phyloP scores from a whole-genome alignment of 208 protist genomes.

The Leishmania mexicana region DNA sequence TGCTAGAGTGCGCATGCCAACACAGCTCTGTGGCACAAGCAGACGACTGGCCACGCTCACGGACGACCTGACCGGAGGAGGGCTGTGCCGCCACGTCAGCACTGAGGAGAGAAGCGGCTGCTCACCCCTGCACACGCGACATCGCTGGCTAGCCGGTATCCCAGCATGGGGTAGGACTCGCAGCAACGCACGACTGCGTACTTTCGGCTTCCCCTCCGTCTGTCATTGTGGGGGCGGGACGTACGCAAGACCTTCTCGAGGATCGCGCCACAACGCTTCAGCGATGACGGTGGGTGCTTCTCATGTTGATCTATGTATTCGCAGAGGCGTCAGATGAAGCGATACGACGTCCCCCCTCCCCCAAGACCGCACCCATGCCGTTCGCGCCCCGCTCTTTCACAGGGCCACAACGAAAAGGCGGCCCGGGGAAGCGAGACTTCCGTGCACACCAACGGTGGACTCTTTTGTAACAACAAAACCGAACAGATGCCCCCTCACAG shows the following conservation, averaged over 20 bases:
- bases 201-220: not conserved
- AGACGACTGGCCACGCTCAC: not conserved
- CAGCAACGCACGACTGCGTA: not conserved
- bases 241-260: not conserved
- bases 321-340: not conserved
- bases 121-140: not conserved
- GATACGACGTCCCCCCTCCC: not conserved
- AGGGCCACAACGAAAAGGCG: not conserved
- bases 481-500: too few species aligned
- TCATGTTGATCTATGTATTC: not conserved
- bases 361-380: not conserved
- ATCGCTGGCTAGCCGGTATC: not conserved
- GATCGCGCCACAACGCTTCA: not conserved
- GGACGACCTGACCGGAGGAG: not conserved
- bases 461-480: too few species aligned
- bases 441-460: too few species aligned
- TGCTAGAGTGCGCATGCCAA: too few species aligned
- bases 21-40: too few species aligned
- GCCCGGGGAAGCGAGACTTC: too few species aligned
- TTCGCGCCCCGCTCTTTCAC: not conserved
- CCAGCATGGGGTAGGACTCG: too few species aligned
- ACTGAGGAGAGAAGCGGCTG: not conserved
- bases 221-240: not conserved
- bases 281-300: not conserved
- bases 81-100: not conserved